phyloP scores from a whole-genome alignment of 2,329 filamentous ascomycete genomes.

The Sphaerulina musiva region DNA sequence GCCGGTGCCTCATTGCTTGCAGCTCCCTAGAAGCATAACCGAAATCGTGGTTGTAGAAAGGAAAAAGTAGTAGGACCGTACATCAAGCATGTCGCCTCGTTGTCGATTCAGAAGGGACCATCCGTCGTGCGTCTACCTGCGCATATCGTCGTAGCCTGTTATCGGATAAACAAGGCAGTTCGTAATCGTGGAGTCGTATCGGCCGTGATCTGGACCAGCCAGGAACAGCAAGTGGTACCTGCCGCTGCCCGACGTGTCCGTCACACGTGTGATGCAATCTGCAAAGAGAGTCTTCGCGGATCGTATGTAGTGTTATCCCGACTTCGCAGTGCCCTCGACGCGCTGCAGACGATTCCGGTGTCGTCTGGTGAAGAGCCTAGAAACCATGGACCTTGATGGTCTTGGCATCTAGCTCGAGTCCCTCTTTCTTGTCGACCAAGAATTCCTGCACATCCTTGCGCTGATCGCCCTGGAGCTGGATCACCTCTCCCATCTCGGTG shows the following conservation, averaged over 20 bases:
- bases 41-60: slow-evolving; percentile 1
- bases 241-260: slow-evolving; percentile 6
- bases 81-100: slow-evolving; percentile 4
- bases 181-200: slow-evolving; percentile 17
- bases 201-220: slow-evolving; percentile 11
- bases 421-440: slow-evolving; percentile 90
- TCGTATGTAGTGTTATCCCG: not conserved
- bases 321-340: slow-evolving; percentile 12
- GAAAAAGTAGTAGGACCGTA: not conserved
- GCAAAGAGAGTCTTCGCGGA: not conserved
- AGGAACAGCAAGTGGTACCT: slow-evolving; percentile 10
- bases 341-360: slow-evolving; percentile 12
- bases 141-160: slow-evolving; percentile 15
- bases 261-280: slow-evolving; percentile 5
- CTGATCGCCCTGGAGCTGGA: slow-evolving; percentile 98
- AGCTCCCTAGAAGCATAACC: slow-evolving; percentile 7
- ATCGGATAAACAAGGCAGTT: slow-evolving; percentile 1
- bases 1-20: slow-evolving; percentile 6
- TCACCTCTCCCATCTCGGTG: slow-evolving; percentile 96
- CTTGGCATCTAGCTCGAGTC: slow-evolving; percentile 88
- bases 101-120: slow-evolving; percentile 14
- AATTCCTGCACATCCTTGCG: slow-evolving; percentile 98
- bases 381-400: slow-evolving; percentile 74
- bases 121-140: slow-evolving; percentile 9
- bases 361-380: slow-evolving; percentile 20